Evolutionary conservation across 2,329 filamentous ascomycete species (phyloP).

Genomic region (Neonectria ditissima): DNA sequence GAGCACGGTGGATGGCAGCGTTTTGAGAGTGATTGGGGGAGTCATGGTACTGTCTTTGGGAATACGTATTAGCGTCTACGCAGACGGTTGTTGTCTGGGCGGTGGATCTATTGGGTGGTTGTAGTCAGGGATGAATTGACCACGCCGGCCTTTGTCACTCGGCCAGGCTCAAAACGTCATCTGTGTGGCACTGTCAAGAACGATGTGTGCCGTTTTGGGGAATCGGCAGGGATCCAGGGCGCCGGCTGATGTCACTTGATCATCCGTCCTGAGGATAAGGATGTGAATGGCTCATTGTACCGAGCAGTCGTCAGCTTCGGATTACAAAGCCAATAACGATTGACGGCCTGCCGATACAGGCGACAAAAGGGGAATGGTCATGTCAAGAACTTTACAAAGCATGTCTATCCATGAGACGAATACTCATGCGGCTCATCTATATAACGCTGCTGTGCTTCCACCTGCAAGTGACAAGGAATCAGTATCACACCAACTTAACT

Average conservation of each 20-base stretch:
- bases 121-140: not conserved
- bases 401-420: not conserved
- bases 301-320: not conserved
- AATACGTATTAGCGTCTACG: constrained; percentile 47
- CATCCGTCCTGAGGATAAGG: not conserved
- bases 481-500: too few relatives aligned
- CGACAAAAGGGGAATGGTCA: not conserved
- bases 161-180: constrained; percentile 2
- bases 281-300: not conserved
- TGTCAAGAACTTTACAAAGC: not conserved
- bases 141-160: not conserved
- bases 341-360: not conserved
- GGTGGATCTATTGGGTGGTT: not conserved
- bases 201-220: not conserved
- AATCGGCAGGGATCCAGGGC: not conserved
- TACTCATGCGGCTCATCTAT: constrained; percentile 3
- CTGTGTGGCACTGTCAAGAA: not conserved
- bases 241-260: not conserved
- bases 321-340: not conserved
- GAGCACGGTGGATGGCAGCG: constrained; percentile 64
- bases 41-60: constrained; percentile 40
- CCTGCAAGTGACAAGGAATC: not conserved
- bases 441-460: not conserved
- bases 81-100: not conserved
- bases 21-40: constrained; percentile 65